These are phyloP conservation scores for Friedmanniomyces simplex DNA, from an alignment of 495 filamentous ascomycete genomes.

Conservation along the genomic window DNA sequence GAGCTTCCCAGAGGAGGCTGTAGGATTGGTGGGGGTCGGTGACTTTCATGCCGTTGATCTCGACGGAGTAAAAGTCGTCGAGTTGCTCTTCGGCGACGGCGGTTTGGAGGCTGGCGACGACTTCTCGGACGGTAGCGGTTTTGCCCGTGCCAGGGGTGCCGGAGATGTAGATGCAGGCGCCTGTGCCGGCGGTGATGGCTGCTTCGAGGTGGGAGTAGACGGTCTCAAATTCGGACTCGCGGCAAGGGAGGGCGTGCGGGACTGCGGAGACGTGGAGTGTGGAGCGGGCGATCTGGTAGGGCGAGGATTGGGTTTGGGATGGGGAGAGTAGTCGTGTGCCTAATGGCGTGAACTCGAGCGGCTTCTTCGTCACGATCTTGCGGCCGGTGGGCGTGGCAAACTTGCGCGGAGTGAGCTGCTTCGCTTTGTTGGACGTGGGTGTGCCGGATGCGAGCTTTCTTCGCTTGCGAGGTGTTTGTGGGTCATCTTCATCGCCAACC, in stretches of 20 bases:
- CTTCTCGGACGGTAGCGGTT: conserved; percentile 94
- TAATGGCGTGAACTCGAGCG: conserved; percentile 88
- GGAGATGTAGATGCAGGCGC: conserved; percentile 98
- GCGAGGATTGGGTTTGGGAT: conserved; percentile 63
- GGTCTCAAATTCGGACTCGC: conserved; percentile 78
- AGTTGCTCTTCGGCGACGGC: conserved; percentile 83
- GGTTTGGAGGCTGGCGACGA: conserved; percentile 75
- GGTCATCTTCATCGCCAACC: conserved; percentile 38
- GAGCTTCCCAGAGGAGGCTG: conserved; percentile 87
- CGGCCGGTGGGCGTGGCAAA: conserved; percentile 65
- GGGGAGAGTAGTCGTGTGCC: conserved; percentile 79
- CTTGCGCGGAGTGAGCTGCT: conserved; percentile 41
- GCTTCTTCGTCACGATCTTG: conserved; percentile 74
- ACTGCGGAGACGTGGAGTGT: conserved; percentile 89
- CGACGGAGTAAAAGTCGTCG: conserved; percentile 98
- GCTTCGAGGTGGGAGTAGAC: conserved; percentile 91
- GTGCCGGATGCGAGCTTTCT: conserved; percentile 42
- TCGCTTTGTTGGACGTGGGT: conserved; percentile 45
- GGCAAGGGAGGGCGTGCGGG: conserved; percentile 77
- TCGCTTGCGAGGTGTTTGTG: conserved; percentile 50
- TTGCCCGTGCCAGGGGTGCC: conserved; percentile 98
- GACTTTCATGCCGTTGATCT: conserved; percentile 99
- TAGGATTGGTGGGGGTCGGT: conserved; percentile 97
- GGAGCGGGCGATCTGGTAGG: conserved; percentile 82
- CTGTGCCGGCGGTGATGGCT: conserved; percentile 86